Conservation (phyloP, 345 rosid species). For the Trapa bicornis region DNA sequence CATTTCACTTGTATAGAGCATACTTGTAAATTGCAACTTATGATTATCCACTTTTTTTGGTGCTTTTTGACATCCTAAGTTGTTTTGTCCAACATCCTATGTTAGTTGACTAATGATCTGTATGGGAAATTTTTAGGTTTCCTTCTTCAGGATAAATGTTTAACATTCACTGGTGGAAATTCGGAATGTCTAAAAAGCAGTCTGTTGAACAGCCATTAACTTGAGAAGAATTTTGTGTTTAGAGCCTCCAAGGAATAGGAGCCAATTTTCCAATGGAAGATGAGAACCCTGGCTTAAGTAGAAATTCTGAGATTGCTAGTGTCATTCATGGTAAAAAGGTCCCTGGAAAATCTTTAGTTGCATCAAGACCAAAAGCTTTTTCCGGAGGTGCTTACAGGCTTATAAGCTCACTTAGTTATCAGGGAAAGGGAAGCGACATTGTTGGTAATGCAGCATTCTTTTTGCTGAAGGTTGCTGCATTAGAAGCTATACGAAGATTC, state of each 20-base stretch:
- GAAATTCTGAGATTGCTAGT: slow-evolving; percentile 19
- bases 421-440: slow-evolving; percentile 16
- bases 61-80: too few species aligned
- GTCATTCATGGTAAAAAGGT: slow-evolving; percentile 24
- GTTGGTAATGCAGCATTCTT: slow-evolving; percentile 44
- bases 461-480: slow-evolving; percentile 70
- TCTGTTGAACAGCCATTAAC: background rate
- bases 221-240: background rate
- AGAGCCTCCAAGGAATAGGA: background rate
- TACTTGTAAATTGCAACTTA: background rate
- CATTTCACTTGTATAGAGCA: background rate
- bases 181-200: background rate
- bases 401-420: slow-evolving; percentile 21
- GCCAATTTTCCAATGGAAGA: slow-evolving; percentile 41
- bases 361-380: slow-evolving; percentile 33
- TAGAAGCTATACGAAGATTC: slow-evolving; percentile 64
- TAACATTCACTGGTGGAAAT: background rate
- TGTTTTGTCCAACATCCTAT: too few species aligned
- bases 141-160: background rate
- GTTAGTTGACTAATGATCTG: background rate
- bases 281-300: slow-evolving; percentile 17
- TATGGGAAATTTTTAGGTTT: background rate
- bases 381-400: slow-evolving; percentile 26
- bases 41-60: background rate
- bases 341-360: slow-evolving; percentile 30